Evolutionary conservation across 2,329 filamentous ascomycete species (phyloP).

Genomic region (Exophiala aquamarina): DNA sequence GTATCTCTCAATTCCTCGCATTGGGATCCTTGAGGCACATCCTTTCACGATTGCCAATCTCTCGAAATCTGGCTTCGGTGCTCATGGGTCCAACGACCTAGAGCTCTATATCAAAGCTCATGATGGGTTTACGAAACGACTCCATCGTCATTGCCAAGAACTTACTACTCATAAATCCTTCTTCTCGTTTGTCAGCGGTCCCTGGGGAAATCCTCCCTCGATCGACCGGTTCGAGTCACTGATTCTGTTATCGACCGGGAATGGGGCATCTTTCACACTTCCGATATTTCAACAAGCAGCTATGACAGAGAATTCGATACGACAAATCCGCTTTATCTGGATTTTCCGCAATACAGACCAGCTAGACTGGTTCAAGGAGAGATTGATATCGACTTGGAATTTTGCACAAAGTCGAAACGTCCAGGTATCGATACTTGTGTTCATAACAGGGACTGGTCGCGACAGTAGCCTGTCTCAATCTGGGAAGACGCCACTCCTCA

Average conservation of each 20-base stretch:
- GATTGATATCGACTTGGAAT: no score
- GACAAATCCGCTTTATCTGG: no score
- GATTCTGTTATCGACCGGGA: conserved; percentile 19
- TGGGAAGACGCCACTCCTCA: no score
- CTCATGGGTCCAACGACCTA: conserved; percentile 9
- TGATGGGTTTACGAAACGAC: conserved; percentile 22
- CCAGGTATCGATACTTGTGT: no score
- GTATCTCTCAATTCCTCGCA: conserved; percentile 41
- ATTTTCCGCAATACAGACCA: no score
- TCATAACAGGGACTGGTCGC: no score
- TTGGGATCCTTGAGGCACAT: conserved; percentile 50
- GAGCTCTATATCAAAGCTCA: conserved; percentile 23
- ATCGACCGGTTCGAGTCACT: conserved; percentile 23
- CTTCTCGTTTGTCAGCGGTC: conserved; percentile 19
- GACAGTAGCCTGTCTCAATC: no score
- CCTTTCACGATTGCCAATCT: conserved; percentile 61
- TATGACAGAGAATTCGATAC: no score
- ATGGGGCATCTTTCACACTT: no score
- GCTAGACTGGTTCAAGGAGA: no score
- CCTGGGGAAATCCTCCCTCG: conserved; percentile 19
- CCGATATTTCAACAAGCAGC: no score
- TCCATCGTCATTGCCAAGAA: conserved; percentile 14
- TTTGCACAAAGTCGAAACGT: no score
- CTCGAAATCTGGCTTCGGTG: conserved; percentile 5
- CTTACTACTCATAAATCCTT: conserved; percentile 3